phyloP scores from a whole-genome alignment of 2,329 filamentous ascomycete genomes.

The Clarireedia monteithiana region DNA sequence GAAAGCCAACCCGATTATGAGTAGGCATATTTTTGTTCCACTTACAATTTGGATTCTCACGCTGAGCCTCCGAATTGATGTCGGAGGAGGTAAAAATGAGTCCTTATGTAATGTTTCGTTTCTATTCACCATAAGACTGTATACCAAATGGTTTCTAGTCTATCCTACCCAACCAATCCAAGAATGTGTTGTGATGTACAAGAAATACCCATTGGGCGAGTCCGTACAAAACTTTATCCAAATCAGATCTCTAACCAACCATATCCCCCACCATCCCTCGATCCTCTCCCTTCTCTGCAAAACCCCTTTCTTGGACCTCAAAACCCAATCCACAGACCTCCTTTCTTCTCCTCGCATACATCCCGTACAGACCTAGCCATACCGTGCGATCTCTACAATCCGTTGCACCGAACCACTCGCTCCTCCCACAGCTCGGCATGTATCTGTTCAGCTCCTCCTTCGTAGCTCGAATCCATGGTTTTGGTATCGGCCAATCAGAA shows the following conservation, averaged over 20 bases:
- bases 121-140: no score
- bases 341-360: constrained; percentile 21
- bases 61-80: no score
- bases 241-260: neutral
- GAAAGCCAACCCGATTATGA: no score
- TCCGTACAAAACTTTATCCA: neutral
- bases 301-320: constrained; percentile 14
- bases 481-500: constrained; percentile 52
- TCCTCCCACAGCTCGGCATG: constrained; percentile 23
- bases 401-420: constrained; percentile 25
- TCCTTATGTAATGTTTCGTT: no score
- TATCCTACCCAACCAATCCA: no score
- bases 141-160: no score
- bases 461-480: constrained; percentile 40
- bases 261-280: neutral
- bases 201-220: no score
- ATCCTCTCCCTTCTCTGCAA: neutral
- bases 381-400: constrained; percentile 23
- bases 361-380: constrained; percentile 23
- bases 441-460: constrained; percentile 24
- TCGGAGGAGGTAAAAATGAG: no score
- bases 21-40: no score
- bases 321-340: constrained; percentile 23
- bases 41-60: no score
- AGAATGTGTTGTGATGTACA: no score